phyloP scores from a whole-genome alignment of 768 basidiomycete species.

The Ephemerocybe angulata region DNA sequence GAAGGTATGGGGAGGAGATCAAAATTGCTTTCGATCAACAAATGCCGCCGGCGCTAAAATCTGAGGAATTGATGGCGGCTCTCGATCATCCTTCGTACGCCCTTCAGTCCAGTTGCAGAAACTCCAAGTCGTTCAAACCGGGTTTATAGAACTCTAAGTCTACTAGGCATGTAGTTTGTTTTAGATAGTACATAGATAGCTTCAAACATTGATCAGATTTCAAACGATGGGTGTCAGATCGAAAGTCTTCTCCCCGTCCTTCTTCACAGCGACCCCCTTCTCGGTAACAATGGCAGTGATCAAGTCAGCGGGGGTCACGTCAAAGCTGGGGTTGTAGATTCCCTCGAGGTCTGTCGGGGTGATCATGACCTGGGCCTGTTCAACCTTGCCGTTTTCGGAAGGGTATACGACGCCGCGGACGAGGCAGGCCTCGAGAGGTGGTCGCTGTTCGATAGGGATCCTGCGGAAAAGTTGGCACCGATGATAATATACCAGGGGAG shows the following conservation, averaged over 20 bases:
- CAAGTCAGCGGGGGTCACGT: slow-evolving; percentile 90
- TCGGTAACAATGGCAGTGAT: slow-evolving; percentile 96
- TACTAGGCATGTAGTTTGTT: too few species aligned
- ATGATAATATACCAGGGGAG: too few species aligned
- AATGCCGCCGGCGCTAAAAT: not conserved
- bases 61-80: not conserved
- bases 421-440: slow-evolving; percentile 81
- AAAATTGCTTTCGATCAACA: not conserved
- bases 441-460: slow-evolving; percentile 93
- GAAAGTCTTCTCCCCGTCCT: slow-evolving; percentile 52
- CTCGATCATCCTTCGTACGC: too few species aligned
- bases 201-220: not conserved
- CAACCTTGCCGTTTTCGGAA: slow-evolving; percentile 40
- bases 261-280: slow-evolving; percentile 82
- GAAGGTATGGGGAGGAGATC: not conserved
- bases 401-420: slow-evolving; percentile 78
- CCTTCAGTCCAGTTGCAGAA: too few species aligned
- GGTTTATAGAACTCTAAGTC: too few species aligned
- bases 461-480: slow-evolving; percentile 28
- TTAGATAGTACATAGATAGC: not conserved
- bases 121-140: too few species aligned
- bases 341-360: slow-evolving; percentile 64
- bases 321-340: slow-evolving; percentile 93
- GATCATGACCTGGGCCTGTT: slow-evolving; percentile 79
- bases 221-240: slow-evolving; percentile 61